Evolutionary conservation across 768 basidiomycete genomes (phyloP).

Genomic region (Rubroboletus pulcherrimus): DNA sequence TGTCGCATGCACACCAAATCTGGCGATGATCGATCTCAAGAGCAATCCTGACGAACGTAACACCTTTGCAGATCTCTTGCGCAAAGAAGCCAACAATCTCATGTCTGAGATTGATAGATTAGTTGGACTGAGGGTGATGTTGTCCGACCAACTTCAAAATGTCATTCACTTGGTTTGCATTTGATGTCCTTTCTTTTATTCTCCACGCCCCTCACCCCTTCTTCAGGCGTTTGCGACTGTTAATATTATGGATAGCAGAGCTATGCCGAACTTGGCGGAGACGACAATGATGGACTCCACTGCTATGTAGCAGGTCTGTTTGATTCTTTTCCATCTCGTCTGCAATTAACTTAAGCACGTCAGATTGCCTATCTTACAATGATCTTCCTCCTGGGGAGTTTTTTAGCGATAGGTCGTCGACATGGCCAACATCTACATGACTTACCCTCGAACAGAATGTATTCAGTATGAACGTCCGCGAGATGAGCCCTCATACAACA

Average conservation of each 20-base stretch:
- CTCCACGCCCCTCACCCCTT: neutral
- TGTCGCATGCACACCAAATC: conserved; percentile 45
- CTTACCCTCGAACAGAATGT: conserved; percentile 28
- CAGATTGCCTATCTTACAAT: conserved; percentile 50
- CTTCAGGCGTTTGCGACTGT: conserved; percentile 56
- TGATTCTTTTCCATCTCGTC: neutral
- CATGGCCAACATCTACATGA: neutral
- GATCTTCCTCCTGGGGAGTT: conserved; percentile 56
- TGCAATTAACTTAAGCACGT: conserved; percentile 15
- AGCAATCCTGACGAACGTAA: conserved; percentile 1
- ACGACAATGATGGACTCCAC: conserved; percentile 41
- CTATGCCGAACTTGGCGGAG: conserved; percentile 48
- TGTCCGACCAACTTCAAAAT: conserved; percentile 33
- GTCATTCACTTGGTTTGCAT: conserved; percentile 31
- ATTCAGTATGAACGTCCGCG: conserved; percentile 28
- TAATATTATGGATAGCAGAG: conserved; percentile 50
- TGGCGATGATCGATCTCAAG: conserved; percentile 36
- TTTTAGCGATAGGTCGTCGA: conserved; percentile 29
- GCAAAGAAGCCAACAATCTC: conserved; percentile 46
- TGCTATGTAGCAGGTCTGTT: conserved; percentile 34
- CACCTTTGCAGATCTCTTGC: conserved; percentile 36
- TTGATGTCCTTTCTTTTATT: neutral
- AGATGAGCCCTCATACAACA: conserved; percentile 27
- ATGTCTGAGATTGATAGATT: conserved; percentile 48
- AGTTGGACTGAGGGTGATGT: conserved; percentile 31